Evolutionary conservation across 2,329 filamentous ascomycete species (phyloP), one percentile per base, ranked within the genome.

Genomic region (Falciphora oryzae): DNA sequence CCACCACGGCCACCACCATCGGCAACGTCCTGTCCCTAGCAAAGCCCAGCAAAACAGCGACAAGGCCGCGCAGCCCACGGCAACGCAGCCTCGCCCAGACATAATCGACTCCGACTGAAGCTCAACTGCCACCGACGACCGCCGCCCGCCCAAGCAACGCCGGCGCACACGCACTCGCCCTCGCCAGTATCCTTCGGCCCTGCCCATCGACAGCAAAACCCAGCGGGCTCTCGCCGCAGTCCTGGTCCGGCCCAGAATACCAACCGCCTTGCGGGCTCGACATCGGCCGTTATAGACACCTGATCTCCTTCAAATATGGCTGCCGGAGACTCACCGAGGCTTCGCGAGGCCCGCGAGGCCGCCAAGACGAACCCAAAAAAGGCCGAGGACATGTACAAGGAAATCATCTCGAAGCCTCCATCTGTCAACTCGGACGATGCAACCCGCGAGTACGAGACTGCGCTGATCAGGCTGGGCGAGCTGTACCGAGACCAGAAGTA

Each of bases 401-500:
- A 95, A 65, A 91, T 98, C 75, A 86, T 97, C 70, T 89, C 92
- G 63, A 89, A 91, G 78, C 88, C 92, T 53, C 93, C 93, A 28
- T 91, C 91, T 63, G 87, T 90, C 66, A 95, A 88, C 66, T 88
- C 86, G 67, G 95, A 99, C 77, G 86, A 89, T 53, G 92, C 93
- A 66, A 88, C 94, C 70, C 89, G 91, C 77, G 92, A 97, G 77
- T 99, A 97, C 73, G 95, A 99, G 82, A 84, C 85, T 70, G 93
- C 95, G 31, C 79, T 99, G 75, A 85, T 97, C 73, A 91, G 89
- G 69, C 80, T 99, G 74, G 95, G 95, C 72, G 91, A 96, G 85
- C 84, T 98, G 70, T 97, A 97, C 78, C 87, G 93, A 71, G 93
- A 97, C 78, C 87, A 91, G 79, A 91, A 90, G 88, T 90, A 79